Conservation (phyloP, 768 basidiomycete genomes). For the Podaxis sp. region DNA sequence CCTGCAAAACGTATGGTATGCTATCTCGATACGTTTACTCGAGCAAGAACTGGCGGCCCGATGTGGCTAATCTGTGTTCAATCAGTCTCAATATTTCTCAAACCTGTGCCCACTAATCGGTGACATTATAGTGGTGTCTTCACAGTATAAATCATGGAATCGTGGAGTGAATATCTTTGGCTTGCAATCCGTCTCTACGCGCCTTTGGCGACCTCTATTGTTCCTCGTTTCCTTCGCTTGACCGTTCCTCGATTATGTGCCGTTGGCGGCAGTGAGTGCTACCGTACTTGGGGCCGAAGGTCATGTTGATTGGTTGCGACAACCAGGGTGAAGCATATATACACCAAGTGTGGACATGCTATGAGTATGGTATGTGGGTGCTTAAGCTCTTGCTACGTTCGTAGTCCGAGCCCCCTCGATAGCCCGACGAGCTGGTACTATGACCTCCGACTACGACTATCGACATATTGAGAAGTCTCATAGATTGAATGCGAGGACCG, state of each 20-base stretch:
- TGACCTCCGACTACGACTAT: slow-evolving; percentile 19
- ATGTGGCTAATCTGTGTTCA: slow-evolving; percentile 7
- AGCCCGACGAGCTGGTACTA: slow-evolving; percentile 65
- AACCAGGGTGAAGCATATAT: slow-evolving; percentile 63
- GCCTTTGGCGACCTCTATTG: slow-evolving; percentile 14
- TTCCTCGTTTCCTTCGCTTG: slow-evolving; percentile 23
- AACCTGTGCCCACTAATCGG: background rate
- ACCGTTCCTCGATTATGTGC: slow-evolving; percentile 51
- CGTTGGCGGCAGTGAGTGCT: slow-evolving; percentile 63
- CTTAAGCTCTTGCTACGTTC: background rate
- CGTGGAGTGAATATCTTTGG: background rate
- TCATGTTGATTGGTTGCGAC: background rate
- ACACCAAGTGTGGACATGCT: slow-evolving; percentile 56
- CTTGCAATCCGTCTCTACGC: slow-evolving; percentile 15
- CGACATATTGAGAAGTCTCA: slow-evolving; percentile 8
- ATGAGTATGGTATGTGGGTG: slow-evolving; percentile 24
- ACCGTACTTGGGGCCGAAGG: background rate
- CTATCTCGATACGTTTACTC: slow-evolving; percentile 6
- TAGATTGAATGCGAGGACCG: slow-evolving; percentile 68
- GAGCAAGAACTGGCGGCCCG: slow-evolving; percentile 1
- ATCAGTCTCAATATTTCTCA: background rate
- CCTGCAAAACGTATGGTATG: slow-evolving; percentile 10
- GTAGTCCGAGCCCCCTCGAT: slow-evolving; percentile 6
- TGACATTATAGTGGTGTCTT: background rate
- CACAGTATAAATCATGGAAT: slow-evolving; percentile 11